Percentiles rank a stretch among this genome's conserved stretches.
Evolutionary conservation across 2,329 filamentous ascomycete species (phyloP).

Genomic region (Didymella segeticola): DNA sequence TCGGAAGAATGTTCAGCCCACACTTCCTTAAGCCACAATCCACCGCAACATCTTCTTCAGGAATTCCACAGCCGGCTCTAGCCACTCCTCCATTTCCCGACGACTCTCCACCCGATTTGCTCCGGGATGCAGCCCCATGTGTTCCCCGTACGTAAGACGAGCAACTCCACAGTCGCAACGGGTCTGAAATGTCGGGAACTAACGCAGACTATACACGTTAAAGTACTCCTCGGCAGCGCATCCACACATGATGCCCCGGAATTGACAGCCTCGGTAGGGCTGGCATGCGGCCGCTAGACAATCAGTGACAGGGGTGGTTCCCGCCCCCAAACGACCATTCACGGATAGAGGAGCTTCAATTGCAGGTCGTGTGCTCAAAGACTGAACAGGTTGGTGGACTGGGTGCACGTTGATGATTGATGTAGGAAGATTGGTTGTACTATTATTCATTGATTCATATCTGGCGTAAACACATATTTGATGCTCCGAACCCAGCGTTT

Average conservation of each 20-base stretch:
- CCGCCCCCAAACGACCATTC: constrained; percentile 12
- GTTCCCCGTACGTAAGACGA: constrained; percentile 14
- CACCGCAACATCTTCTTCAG: background rate
- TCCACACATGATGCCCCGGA: constrained; percentile 10
- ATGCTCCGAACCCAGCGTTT: constrained; percentile 24
- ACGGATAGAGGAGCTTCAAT: constrained; percentile 19
- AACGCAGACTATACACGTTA: constrained; percentile 13
- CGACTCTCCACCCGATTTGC: constrained; percentile 8
- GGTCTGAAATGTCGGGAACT: constrained; percentile 19
- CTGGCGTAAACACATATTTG: constrained; percentile 31
- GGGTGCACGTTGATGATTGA: no score
- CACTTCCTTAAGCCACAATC: background rate
- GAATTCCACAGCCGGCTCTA: constrained; percentile 11
- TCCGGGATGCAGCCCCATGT: constrained; percentile 9
- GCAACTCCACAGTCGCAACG: constrained; percentile 3
- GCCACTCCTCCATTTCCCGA: constrained; percentile 1
- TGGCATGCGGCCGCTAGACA: constrained; percentile 27
- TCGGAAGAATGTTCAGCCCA: background rate
- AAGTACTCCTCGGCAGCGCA: constrained; percentile 7
- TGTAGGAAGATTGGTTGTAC: constrained; percentile 22
- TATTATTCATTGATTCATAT: constrained; percentile 39
- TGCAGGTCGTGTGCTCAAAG: constrained; percentile 7
- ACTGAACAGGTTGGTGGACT: no score
- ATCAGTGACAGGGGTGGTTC: constrained; percentile 30
- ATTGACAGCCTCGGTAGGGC: constrained; percentile 27